Percentiles rank a stretch among this genome's conserved stretches.
Evolutionary conservation across 352 stramenopile species (phyloP).

Genomic region (Globisporangium polare): DNA sequence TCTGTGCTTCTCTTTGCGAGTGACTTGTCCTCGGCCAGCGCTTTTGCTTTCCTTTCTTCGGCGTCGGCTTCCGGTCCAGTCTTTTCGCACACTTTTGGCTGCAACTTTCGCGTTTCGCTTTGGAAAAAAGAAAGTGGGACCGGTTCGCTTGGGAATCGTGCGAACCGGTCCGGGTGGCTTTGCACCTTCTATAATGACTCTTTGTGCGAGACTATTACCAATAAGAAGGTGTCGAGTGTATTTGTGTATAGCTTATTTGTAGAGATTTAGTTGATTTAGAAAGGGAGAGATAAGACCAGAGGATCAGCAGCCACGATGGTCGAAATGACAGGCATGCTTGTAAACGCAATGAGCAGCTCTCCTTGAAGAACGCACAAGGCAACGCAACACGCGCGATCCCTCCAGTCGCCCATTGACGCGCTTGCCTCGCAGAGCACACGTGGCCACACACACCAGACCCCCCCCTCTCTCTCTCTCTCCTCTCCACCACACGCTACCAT

Average conservation of each 20-base stretch:
- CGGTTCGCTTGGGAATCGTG: background rate
- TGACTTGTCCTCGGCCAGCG: background rate
- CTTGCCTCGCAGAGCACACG: background rate
- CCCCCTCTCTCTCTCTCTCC: background rate
- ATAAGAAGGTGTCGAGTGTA: background rate
- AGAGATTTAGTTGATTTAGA: background rate
- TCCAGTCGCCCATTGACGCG: constrained; percentile 7
- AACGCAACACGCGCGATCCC: background rate
- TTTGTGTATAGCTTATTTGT: background rate
- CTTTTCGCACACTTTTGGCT: constrained; percentile 4
- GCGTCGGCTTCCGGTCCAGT: background rate
- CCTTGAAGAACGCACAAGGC: constrained; percentile 2
- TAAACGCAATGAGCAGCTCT: background rate
- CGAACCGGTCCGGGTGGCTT: background rate
- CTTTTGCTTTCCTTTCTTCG: constrained; percentile 1
- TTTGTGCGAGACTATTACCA: too few species aligned
- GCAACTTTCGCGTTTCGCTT: background rate
- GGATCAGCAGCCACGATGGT: background rate
- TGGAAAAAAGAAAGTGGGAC: too few species aligned
- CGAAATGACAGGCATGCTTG: background rate
- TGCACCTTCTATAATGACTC: background rate
- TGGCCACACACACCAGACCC: background rate
- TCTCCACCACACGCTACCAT: constrained; percentile 6
- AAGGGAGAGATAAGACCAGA: background rate
- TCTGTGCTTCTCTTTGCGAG: background rate